Conservation (phyloP, 2,329 filamentous ascomycete genomes). For the Claviceps sp. region DNA sequence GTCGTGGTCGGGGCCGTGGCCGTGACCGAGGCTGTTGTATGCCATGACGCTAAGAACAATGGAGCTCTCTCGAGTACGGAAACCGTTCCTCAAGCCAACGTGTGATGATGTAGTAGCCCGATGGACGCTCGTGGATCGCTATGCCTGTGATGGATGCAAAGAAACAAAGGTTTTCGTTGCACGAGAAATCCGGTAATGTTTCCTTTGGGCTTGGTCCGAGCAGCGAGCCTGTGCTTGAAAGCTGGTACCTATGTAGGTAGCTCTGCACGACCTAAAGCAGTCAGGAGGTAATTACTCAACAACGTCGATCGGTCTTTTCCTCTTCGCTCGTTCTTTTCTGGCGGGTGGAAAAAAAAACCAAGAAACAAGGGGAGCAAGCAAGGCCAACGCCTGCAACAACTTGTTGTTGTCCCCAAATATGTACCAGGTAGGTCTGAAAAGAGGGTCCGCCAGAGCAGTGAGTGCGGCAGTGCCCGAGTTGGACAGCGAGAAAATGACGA, state of each 20-base stretch:
- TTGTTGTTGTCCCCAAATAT: not conserved
- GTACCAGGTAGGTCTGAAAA: conserved; percentile 1
- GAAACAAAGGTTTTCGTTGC: not conserved
- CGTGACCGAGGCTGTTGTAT: conserved; percentile 49
- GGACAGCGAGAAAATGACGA: not conserved
- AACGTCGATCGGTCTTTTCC: not conserved
- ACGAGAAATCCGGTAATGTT: not conserved
- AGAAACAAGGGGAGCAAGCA: not conserved
- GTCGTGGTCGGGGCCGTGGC: conserved; percentile 33
- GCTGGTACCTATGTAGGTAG: not conserved
- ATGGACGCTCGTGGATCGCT: not conserved
- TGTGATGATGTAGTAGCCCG: not conserved
- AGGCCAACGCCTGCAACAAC: not conserved
- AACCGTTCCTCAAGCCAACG: conserved; percentile 1
- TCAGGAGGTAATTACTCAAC: not conserved
- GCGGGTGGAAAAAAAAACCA: not conserved
- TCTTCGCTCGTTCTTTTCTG: not conserved
- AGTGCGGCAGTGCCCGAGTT: not conserved
- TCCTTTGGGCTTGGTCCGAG: not conserved
- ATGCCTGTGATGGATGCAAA: not conserved
- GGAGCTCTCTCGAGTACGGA: conserved; percentile 10
- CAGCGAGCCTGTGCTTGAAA: not conserved
- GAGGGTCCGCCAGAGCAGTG: conserved; percentile 5
- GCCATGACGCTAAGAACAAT: conserved; percentile 28
- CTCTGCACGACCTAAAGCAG: not conserved